phyloP scores from a whole-genome alignment of 2,329 filamentous ascomycete species.

The Fusarium bactridioides region DNA sequence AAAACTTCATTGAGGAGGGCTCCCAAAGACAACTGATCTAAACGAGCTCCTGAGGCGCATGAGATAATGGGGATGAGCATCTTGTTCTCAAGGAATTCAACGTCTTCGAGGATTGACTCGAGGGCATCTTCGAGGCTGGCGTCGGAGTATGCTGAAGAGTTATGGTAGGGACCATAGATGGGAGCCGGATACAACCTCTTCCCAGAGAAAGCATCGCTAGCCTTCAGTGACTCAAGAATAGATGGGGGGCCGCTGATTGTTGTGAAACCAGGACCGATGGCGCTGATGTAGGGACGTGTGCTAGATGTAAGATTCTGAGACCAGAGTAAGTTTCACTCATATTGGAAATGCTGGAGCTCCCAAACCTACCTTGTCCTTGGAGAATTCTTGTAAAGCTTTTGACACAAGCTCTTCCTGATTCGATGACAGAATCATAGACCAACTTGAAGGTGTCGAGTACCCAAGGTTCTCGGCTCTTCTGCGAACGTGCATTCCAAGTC shows the following conservation, averaged over 20 bases:
- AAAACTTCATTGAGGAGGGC: neutral
- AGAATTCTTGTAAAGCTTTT: neutral
- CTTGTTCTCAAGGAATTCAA: neutral
- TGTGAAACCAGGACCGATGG: neutral
- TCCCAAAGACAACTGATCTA: neutral
- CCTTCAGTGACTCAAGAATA: neutral
- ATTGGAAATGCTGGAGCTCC: accelerated
- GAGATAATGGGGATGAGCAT: neutral
- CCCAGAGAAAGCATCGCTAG: neutral
- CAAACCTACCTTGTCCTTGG: accelerated
- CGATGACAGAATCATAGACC: neutral
- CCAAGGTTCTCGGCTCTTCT: neutral
- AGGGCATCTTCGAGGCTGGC: neutral
- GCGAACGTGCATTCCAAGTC: neutral
- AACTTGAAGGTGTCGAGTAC: neutral
- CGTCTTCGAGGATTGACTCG: neutral
- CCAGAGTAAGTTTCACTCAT: accelerated
- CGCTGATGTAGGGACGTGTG: neutral
- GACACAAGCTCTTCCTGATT: neutral
- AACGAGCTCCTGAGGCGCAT: neutral
- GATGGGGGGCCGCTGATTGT: neutral
- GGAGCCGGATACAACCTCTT: neutral
- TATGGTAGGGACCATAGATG: neutral
- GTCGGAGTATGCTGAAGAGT: neutral
- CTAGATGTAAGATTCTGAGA: neutral